phyloP scores from a whole-genome alignment of 2,329 filamentous ascomycete species.

The Pseudogymnoascus sp. region DNA sequence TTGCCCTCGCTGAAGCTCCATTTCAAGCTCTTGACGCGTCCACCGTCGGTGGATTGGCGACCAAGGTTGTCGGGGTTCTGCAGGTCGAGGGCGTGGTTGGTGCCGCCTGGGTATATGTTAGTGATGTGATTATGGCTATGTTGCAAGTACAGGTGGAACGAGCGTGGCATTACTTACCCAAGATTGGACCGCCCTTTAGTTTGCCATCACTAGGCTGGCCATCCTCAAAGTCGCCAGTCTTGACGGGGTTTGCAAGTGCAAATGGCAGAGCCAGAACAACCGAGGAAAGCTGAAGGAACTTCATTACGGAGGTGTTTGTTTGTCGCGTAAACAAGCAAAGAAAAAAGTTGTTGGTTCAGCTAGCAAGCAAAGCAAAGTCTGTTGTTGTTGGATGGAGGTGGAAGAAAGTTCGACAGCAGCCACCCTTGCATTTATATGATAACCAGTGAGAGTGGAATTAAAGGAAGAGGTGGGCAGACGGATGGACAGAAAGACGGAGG shows the following conservation, averaged over 20 bases:
- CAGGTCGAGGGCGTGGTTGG: constrained; percentile 51
- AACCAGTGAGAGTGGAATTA: not conserved
- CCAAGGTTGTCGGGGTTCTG: constrained; percentile 58
- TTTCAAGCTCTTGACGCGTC: constrained; percentile 58
- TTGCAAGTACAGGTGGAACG: not conserved
- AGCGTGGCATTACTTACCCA: constrained; percentile 36
- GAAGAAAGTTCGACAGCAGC: constrained; percentile 4
- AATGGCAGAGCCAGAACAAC: not conserved
- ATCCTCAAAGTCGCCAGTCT: constrained; percentile 32
- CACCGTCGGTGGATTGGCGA: constrained; percentile 52
- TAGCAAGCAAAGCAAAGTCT: not conserved
- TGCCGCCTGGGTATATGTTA: constrained; percentile 43
- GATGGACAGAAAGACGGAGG: not conserved
- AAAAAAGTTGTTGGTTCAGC: not conserved
- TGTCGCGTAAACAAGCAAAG: not conserved
- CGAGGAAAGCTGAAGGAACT: not conserved
- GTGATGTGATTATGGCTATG: constrained; percentile 14
- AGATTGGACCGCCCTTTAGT: constrained; percentile 49
- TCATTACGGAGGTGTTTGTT: not conserved
- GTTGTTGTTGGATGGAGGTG: not conserved
- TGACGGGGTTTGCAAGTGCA: not conserved
- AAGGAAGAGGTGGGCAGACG: not conserved
- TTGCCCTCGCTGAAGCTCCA: constrained; percentile 63
- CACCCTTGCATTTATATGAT: not conserved
- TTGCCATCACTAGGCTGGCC: constrained; percentile 49